Percentiles rank a stretch among this genome's conserved stretches.
Evolutionary conservation across 768 basidiomycete genomes (phyloP).

Genomic region (Lactifluus hygrophoroides): DNA sequence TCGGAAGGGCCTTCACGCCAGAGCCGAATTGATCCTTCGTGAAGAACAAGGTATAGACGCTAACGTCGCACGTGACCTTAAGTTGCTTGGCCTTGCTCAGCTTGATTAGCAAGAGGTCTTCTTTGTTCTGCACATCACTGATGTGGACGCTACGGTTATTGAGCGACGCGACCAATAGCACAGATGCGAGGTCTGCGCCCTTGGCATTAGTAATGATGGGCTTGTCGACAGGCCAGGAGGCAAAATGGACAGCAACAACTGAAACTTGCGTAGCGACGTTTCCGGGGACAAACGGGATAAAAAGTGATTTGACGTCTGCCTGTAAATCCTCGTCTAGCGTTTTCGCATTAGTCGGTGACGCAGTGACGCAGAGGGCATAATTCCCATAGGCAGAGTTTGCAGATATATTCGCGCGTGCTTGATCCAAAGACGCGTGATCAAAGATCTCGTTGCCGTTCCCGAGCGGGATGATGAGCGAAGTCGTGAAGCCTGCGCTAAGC

Average conservation of each 20-base stretch:
- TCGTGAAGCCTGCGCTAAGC: slow-evolving; percentile 85
- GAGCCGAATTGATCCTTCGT: slow-evolving; percentile 60
- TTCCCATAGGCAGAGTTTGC: slow-evolving; percentile 71
- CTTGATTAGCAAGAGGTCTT: slow-evolving; percentile 84
- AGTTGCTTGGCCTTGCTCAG: slow-evolving; percentile 91
- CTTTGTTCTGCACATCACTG: slow-evolving; percentile 76
- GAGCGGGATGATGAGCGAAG: slow-evolving; percentile 67
- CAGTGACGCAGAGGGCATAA: slow-evolving; percentile 75
- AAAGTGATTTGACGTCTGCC: slow-evolving; percentile 77
- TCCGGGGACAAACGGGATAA: slow-evolving; percentile 63
- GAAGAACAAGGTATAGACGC: slow-evolving; percentile 89
- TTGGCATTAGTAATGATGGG: slow-evolving; percentile 93
- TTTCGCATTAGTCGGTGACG: slow-evolving; percentile 57
- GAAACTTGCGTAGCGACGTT: slow-evolving; percentile 50
- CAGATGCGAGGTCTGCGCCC: slow-evolving; percentile 85
- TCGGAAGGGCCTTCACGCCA: slow-evolving; percentile 50
- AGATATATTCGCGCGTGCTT: slow-evolving; percentile 51
- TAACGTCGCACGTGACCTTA: slow-evolving; percentile 94
- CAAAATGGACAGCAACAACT: slow-evolving; percentile 77
- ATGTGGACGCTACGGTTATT: slow-evolving; percentile 85
- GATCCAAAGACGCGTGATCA: slow-evolving; percentile 59
- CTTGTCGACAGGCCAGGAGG: slow-evolving; percentile 84
- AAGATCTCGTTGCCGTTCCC: slow-evolving; percentile 55
- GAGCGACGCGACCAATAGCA: slow-evolving; percentile 88
- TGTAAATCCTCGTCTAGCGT: slow-evolving; percentile 64